Conservation (phyloP, 768 basidiomycete genomes). For the Tricholomella constricta region DNA sequence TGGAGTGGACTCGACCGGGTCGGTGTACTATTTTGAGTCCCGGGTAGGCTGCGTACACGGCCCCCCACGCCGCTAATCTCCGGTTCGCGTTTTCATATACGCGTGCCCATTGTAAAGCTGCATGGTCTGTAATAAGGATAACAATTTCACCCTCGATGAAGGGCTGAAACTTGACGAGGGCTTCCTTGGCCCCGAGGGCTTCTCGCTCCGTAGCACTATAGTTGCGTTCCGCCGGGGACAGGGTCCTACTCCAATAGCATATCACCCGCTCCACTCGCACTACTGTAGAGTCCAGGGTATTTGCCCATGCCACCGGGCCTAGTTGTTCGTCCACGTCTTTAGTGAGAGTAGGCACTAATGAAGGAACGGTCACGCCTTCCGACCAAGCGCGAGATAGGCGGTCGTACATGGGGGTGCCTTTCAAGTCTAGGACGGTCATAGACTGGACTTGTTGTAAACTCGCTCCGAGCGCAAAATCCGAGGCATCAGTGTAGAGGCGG, state of each 20-base stretch:
- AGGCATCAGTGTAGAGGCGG: conserved; percentile 37
- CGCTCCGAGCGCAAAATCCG: conserved; percentile 27
- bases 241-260: conserved; percentile 28
- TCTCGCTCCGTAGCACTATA: conserved; percentile 34
- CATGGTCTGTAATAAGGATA: conserved; percentile 25
- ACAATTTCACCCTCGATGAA: conserved; percentile 36
- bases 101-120: conserved; percentile 25
- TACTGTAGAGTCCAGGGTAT: conserved; percentile 24
- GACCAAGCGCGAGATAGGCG: not conserved
- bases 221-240: conserved; percentile 27
- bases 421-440: conserved; percentile 25
- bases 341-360: not conserved
- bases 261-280: conserved; percentile 32
- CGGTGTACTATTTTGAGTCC: conserved; percentile 31
- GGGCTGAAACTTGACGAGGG: conserved; percentile 34
- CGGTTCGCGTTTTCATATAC: conserved; percentile 24
- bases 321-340: not conserved
- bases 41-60: conserved; percentile 33
- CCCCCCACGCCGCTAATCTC: conserved; percentile 31
- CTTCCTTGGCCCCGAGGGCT: conserved; percentile 36
- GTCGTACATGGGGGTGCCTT: conserved; percentile 29
- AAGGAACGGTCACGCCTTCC: not conserved
- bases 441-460: conserved; percentile 37
- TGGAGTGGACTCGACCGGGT: conserved; percentile 34
- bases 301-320: not conserved